Evolutionary conservation across 1,139 yeast species (phyloP).

Genomic region (Yamadazyma dendronema): DNA sequence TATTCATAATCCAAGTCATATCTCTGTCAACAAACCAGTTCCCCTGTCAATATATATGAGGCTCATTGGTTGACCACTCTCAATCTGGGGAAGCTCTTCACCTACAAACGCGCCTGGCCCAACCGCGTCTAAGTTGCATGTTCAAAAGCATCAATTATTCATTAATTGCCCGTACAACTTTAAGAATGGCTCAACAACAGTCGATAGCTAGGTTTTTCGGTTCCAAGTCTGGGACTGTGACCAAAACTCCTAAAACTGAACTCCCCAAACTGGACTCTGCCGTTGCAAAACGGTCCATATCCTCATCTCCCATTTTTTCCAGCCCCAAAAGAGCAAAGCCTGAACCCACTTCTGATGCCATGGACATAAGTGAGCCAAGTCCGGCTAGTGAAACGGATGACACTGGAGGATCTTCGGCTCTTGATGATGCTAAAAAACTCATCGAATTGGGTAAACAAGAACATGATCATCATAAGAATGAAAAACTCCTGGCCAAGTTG

Average conservation of each 20-base stretch:
- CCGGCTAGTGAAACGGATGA: conserved; percentile 4
- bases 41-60: no score
- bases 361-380: neutral
- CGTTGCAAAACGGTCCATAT: neutral
- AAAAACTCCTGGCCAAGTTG: conserved; percentile 25
- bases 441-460: conserved; percentile 23
- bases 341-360: conserved; percentile 1
- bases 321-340: conserved; percentile 7
- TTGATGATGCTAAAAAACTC: conserved; percentile 24
- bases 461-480: conserved; percentile 18
- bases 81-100: no score
- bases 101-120: neutral
- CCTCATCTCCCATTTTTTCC: conserved; percentile 8
- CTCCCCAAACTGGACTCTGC: neutral
- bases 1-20: no score
- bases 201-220: conserved; percentile 34
- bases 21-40: no score
- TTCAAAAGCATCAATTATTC: conserved; percentile 1
- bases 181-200: conserved; percentile 37
- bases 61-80: no score
- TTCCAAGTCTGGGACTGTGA: conserved; percentile 1
- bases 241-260: neutral
- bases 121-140: conserved; percentile 3
- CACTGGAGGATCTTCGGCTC: neutral
- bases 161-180: conserved; percentile 1